A percentile compares a stretch with the other conserved stretches of the same genome.
Conservation (phyloP, 169 alveolate genomes). For the Amoebophrya sp. region DNA sequence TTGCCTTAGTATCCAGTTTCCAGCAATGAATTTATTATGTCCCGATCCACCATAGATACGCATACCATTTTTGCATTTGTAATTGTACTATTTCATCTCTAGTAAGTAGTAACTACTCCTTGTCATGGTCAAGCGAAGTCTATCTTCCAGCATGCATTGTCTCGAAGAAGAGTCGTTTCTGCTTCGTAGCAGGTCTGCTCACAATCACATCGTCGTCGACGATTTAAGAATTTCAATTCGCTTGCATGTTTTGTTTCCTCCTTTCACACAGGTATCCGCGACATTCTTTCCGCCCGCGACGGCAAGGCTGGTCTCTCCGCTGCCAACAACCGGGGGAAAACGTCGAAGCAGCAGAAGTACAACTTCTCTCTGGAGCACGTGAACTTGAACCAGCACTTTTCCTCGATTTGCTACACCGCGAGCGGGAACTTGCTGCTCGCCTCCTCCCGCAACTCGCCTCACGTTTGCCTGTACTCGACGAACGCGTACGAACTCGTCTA, state of each 20-base stretch:
- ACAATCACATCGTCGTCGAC: too few relatives aligned
- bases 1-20: background rate
- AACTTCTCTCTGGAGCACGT: conserved; percentile 23
- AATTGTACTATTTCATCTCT: background rate
- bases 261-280: background rate
- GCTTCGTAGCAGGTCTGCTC: too few relatives aligned
- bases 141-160: background rate
- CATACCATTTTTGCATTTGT: background rate
- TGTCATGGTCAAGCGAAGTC: background rate
- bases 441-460: conserved; percentile 30
- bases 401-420: conserved; percentile 40
- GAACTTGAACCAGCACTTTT: conserved; percentile 35
- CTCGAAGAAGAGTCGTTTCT: too few relatives aligned
- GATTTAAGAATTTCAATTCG: too few relatives aligned
- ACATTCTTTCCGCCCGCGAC: background rate
- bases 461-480: conserved; percentile 39
- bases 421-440: conserved; percentile 41
- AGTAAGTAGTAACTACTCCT: background rate
- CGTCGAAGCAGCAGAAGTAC: conserved; percentile 18
- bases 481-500: conserved; percentile 21
- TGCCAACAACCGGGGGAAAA: conserved; percentile 14
- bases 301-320: background rate
- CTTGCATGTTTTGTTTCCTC: too few relatives aligned
- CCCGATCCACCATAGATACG: conserved; percentile 34
- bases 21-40: conserved; percentile 22